Base-by-base conservation (phyloP, 768 basidiomycete genomes). In the Phaffia australis region DNA sequence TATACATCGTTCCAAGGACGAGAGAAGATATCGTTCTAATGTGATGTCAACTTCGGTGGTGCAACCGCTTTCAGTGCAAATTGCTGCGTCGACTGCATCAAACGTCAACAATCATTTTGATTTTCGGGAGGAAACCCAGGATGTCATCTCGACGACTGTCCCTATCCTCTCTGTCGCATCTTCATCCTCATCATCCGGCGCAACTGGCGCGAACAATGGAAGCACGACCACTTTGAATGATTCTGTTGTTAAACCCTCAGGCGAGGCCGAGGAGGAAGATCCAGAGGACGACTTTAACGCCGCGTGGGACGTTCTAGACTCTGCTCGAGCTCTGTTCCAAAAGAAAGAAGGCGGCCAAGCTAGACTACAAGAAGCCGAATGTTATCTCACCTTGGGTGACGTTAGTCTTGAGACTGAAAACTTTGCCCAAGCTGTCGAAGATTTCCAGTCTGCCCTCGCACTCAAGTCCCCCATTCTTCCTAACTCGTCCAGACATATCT, bases 361-460 rank as follows among this genome's bases (percentile, higher is more conserved):
- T n/a, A 85, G 82, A 73, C 81, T 94, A 62, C 89, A 88, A 78
- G 80, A 94, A 60, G 94, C 94, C 3, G 92, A 97, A 69, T 88
- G 87, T 1, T 93, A 87, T 75, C 85, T 93, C 65, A 80, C 87
- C 9, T 81, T 99, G 8, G 95, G 94, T 0, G 95, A 98, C 74
- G 88, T 99, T n/a, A 93, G 90, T 25, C 79, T 94, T 66, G 95
- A 99, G 78, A 94, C 91, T 46, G 93, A 97, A 76, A 95, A 95
- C 79, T 95, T 97, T 74, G 88, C 91, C 70, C 89, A 94, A 77
- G 93, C 92, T 0, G 88, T 92, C 62, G 81, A 81, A 23, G 93
- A 97, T 75, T 95, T 91, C 73, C 83, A 84, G 57, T 82, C 84
- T 0, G 88, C 87, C 2, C 83, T 93, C 14, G 76, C 78, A 14